Conservation (phyloP, 2,329 filamentous ascomycete genomes). For the Fonsecaea pedrosoi region DNA sequence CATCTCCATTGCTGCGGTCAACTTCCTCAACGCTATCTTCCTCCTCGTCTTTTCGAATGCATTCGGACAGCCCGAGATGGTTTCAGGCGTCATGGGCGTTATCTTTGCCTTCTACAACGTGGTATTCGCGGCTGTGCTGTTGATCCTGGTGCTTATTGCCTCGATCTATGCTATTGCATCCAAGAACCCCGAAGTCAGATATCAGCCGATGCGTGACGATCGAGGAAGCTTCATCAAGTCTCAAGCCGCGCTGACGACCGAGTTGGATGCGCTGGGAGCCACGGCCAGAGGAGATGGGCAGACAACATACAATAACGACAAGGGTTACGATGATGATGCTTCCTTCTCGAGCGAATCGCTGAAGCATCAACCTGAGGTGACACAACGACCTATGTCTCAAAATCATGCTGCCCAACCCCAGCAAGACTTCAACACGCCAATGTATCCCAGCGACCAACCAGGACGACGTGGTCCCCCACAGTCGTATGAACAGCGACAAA, state of each 20-base stretch:
- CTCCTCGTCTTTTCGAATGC: slow-evolving; percentile 85
- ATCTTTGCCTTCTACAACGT: slow-evolving; percentile 89
- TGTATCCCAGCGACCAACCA: slow-evolving; percentile 54
- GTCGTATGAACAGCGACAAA: slow-evolving; percentile 32
- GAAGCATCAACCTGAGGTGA: slow-evolving; percentile 40
- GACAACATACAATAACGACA: slow-evolving; percentile 62
- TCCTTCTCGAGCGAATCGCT: slow-evolving; percentile 38
- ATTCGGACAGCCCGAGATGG: slow-evolving; percentile 82
- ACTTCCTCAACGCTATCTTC: slow-evolving; percentile 90
- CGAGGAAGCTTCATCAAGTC: slow-evolving; percentile 98
- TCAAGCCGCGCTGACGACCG: slow-evolving; percentile 81
- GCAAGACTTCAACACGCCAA: slow-evolving; percentile 31
- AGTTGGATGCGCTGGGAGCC: slow-evolving; percentile 86
- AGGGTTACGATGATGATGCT: slow-evolving; percentile 73
- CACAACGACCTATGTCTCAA: slow-evolving; percentile 28
- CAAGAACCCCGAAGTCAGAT: slow-evolving; percentile 92
- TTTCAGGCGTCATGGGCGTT: slow-evolving; percentile 86
- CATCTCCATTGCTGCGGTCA: slow-evolving; percentile 86
- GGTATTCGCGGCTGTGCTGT: slow-evolving; percentile 78
- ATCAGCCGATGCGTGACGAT: slow-evolving; percentile 96
- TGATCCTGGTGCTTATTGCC: slow-evolving; percentile 80
- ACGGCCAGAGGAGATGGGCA: slow-evolving; percentile 84
- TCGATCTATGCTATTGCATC: slow-evolving; percentile 81
- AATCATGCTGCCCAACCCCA: slow-evolving; percentile 2
- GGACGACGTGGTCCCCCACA: slow-evolving; percentile 49